Evolutionary conservation across 2,329 filamentous ascomycete species (phyloP).

Genomic region (Bipolaris victoriae): DNA sequence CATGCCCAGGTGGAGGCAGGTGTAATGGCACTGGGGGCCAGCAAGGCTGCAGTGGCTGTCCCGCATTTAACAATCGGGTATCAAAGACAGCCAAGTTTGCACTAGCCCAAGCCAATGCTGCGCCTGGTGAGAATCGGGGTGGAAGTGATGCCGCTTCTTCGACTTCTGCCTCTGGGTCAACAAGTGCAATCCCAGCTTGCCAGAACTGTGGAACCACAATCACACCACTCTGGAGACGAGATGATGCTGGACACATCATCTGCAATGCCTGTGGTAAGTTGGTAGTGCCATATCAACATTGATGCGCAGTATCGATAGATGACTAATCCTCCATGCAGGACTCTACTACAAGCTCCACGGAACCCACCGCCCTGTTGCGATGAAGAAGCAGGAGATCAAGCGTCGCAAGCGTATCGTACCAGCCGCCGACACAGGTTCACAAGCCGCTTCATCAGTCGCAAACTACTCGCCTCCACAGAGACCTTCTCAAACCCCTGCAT

Average conservation of each 20-base stretch:
- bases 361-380: slow-evolving; percentile 89
- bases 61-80: slow-evolving; percentile 95
- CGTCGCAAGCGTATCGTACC: slow-evolving; percentile 93
- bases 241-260: slow-evolving; percentile 93
- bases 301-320: neutral
- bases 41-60: slow-evolving; percentile 92
- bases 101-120: slow-evolving; percentile 53
- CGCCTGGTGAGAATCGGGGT: slow-evolving; percentile 22
- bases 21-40: slow-evolving; percentile 97
- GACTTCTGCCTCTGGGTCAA: slow-evolving; percentile 31
- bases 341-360: slow-evolving; percentile 97
- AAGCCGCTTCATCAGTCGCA: slow-evolving; percentile 36
- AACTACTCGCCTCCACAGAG: slow-evolving; percentile 40
- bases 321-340: slow-evolving; percentile 59
- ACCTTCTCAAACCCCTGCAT: slow-evolving; percentile 36
- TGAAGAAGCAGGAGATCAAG: slow-evolving; percentile 99
- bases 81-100: slow-evolving; percentile 82
- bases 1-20: slow-evolving; percentile 90
- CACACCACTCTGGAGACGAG: slow-evolving; percentile 92
- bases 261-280: slow-evolving; percentile 95
- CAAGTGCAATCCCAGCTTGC: slow-evolving; percentile 79
- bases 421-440: slow-evolving; percentile 59
- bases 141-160: slow-evolving; percentile 28
- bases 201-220: slow-evolving; percentile 98
- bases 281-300: neutral